Conservation (phyloP, 331 rosid genomes). For the Acacia pycnantha region DNA sequence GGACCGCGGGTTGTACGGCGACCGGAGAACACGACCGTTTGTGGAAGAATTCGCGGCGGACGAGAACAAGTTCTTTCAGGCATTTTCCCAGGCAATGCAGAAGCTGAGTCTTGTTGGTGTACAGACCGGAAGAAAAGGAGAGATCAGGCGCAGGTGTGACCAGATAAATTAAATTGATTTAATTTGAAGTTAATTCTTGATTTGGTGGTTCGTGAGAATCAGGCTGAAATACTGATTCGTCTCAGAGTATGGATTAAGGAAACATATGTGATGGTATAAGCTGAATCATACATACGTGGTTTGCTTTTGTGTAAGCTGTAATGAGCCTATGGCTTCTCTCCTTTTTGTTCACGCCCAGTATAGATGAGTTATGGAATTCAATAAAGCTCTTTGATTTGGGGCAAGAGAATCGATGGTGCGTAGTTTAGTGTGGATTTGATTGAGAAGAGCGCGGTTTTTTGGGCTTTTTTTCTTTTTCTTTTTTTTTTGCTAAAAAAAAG, state of each 20-base stretch:
- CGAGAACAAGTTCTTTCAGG: conserved; percentile 54
- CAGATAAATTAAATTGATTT: conserved; percentile 63
- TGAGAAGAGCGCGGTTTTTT: neutral
- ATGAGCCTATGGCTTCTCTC: neutral
- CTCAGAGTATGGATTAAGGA: conserved; percentile 12
- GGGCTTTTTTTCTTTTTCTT: neutral
- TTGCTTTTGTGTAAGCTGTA: conserved; percentile 14
- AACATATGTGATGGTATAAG: neutral
- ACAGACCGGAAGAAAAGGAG: conserved; percentile 65
- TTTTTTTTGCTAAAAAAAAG: too few relatives aligned
- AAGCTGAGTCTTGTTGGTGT: conserved; percentile 66
- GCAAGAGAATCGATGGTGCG: neutral
- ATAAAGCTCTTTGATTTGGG: conserved; percentile 22
- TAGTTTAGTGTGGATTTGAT: conserved; percentile 20
- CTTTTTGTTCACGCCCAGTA: neutral
- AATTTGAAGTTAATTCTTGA: neutral
- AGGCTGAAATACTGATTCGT: conserved; percentile 12
- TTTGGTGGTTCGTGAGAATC: neutral
- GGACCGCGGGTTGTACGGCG: conserved; percentile 59
- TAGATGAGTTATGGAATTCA: neutral
- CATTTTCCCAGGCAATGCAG: conserved; percentile 64
- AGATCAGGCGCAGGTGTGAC: conserved; percentile 87
- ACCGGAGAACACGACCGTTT: conserved; percentile 49
- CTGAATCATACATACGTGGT: conserved; percentile 26
- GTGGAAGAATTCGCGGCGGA: conserved; percentile 60